Evolutionary conservation across 768 basidiomycete genomes (phyloP).

Genomic region (Candolleomyces efflorescens): DNA sequence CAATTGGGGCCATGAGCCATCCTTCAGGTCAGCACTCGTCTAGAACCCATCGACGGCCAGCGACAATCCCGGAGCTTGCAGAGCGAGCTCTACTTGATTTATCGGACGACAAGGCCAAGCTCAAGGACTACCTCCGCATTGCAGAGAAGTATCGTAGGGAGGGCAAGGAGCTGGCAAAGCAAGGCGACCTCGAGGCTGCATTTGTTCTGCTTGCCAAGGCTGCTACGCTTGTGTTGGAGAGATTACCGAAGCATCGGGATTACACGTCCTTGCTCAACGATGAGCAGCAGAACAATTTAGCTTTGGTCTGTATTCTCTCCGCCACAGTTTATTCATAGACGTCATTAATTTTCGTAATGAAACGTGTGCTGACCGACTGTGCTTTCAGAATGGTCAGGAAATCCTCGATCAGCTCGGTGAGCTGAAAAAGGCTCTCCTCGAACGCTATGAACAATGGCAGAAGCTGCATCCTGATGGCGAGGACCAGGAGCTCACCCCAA

Average conservation of each 20-base stretch:
- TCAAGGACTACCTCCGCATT: constrained; percentile 63
- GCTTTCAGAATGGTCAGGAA: constrained; percentile 64
- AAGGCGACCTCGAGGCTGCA: constrained; percentile 61
- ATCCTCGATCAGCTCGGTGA: constrained; percentile 63
- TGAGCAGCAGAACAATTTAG: constrained; percentile 63
- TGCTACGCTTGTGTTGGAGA: constrained; percentile 75
- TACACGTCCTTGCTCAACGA: constrained; percentile 51
- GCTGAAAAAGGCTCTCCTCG: constrained; percentile 60
- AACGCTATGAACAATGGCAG: constrained; percentile 60
- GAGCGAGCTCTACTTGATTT: constrained; percentile 50
- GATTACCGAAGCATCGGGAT: constrained; percentile 67
- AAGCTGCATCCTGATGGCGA: constrained; percentile 37
- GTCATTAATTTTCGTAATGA: not conserved
- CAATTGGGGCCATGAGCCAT: not conserved
- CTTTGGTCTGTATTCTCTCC: constrained; percentile 48
- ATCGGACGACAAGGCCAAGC: constrained; percentile 53
- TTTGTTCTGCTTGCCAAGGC: constrained; percentile 71
- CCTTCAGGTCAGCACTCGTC: not conserved
- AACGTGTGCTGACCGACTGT: not conserved
- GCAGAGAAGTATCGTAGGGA: constrained; percentile 61
- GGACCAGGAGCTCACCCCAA: constrained; percentile 20
- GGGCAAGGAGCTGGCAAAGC: constrained; percentile 42
- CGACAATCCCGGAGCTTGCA: constrained; percentile 64
- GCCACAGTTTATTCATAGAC: not conserved
- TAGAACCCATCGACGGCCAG: constrained; percentile 31